Evolutionary conservation across 352 stramenopile genomes (phyloP).

Genomic region (Globisporangium solare): DNA sequence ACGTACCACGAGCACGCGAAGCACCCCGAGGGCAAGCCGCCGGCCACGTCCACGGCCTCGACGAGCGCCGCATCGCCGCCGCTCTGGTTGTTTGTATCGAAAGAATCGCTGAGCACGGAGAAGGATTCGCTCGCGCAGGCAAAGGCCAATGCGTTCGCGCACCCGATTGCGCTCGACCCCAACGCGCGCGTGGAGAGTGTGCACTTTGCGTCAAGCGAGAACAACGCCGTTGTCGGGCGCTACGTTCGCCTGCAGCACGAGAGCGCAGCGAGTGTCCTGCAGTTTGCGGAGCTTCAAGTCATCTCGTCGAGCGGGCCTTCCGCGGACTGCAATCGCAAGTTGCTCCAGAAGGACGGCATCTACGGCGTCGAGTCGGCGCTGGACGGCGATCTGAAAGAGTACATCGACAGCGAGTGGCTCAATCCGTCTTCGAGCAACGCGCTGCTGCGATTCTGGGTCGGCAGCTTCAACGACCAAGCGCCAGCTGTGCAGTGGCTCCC

Average conservation of each 20-base stretch:
- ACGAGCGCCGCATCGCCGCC: conserved; percentile 28
- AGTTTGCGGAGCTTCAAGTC: conserved; percentile 70
- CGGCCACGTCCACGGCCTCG: conserved; percentile 28
- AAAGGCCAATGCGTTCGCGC: neutral
- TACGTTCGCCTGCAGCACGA: conserved; percentile 65
- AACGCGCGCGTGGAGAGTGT: conserved; percentile 20
- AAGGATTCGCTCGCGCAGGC: neutral
- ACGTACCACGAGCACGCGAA: conserved; percentile 65
- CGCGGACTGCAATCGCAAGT: neutral
- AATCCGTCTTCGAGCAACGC: conserved; percentile 25
- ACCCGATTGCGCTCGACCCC: conserved; percentile 12
- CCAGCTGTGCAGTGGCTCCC: conserved; percentile 52
- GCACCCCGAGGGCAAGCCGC: conserved; percentile 33
- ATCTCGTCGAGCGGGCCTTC: conserved; percentile 15
- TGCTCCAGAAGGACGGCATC: conserved; percentile 44
- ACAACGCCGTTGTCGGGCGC: conserved; percentile 21
- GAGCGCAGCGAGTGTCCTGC: conserved; percentile 27
- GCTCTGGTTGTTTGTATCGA: conserved; percentile 59
- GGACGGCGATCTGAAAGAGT: conserved; percentile 36
- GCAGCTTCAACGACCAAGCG: conserved; percentile 48
- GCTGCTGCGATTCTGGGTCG: conserved; percentile 60
- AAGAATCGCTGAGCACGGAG: conserved; percentile 22
- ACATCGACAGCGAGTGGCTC: conserved; percentile 63
- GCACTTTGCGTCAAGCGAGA: conserved; percentile 3
- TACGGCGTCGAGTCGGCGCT: conserved; percentile 40